Evolutionary conservation across 2,329 filamentous ascomycete species (phyloP), one percentile per base, ranked within the genome.

Genomic region (Fusarium neocosmosporiellum): DNA sequence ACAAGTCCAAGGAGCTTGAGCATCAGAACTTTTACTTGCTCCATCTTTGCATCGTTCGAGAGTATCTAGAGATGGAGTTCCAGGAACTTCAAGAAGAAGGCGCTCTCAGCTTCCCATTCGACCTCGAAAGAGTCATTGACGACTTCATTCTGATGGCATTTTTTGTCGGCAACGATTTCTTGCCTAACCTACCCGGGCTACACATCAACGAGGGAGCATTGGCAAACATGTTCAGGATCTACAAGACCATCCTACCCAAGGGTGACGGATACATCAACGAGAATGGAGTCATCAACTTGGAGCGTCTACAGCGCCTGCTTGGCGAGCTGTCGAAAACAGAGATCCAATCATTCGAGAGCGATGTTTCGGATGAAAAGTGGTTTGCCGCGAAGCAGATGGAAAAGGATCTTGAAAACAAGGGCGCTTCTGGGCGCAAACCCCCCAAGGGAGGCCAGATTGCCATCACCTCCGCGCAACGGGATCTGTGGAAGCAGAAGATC

Each of bases 101-200:
- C 20, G 85, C 86, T 76, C 86, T 98, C 75, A 87, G 86, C 43
- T 95, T 98, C 77, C 86, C 90, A 57, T 99, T 97, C 80, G 93
- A 99, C 80, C 92, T 99, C 88, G 96, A 99, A 86, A 91, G 93
- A 72, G 91, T 99, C 79, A 98, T 99, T 84, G 96, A 99, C 81
- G 96, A 99, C 86, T 99, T 99, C 83, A 98, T 99, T 80, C 89
- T 99, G 69, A 98, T 99, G 95, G 96, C 95, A 55, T 99, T 99
- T 86, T 99, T 99, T 82, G 94, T 99, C 78, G 96, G 96, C 80
- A 99, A 99, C 83, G 96, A 99, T 88, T 99, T 99, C 85, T 88
- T 99, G 82, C 96, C 96, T 4, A 98, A 99, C 83, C 87, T 99
- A 66, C 97, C 97, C 7, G 94, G 97, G 79, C 85, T 99, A 73